A percentile compares a stretch with the other conserved stretches of the same genome.
Conservation (phyloP, 192 early-diverging fungal genomes). For the Coemansia sp. region DNA sequence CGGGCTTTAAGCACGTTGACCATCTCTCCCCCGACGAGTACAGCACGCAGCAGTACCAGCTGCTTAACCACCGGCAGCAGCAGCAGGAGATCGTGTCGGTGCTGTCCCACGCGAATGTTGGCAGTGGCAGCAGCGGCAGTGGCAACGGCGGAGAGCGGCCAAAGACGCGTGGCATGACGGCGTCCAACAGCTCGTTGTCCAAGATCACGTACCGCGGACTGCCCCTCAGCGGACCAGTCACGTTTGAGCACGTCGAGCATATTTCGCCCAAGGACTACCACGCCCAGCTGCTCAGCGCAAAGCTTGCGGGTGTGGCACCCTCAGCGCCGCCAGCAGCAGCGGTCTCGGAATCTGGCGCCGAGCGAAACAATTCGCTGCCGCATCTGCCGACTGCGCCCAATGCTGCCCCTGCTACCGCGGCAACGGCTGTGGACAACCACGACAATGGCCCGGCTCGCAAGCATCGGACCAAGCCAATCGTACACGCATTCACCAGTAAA, state of each 20-base stretch:
- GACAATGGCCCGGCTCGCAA: background rate
- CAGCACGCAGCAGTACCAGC: conserved; percentile 52
- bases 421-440: background rate
- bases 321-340: background rate
- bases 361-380: background rate
- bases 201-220: conserved; percentile 49
- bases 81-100: conserved; percentile 52
- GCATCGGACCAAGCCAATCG: conserved; percentile 7
- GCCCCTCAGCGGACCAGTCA: conserved; percentile 48
- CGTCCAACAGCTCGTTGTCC: background rate
- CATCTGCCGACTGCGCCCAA: conserved; percentile 2
- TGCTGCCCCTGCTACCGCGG: conserved; percentile 1
- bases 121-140: background rate
- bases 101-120: conserved; percentile 23
- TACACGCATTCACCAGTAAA: background rate
- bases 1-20: conserved; percentile 51
- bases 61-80: conserved; percentile 55
- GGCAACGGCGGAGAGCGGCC: conserved; percentile 4
- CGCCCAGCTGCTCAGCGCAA: conserved; percentile 21
- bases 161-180: conserved; percentile 15
- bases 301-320: background rate
- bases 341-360: background rate
- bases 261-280: conserved; percentile 52
- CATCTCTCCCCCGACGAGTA: conserved; percentile 41
- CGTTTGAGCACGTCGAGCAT: conserved; percentile 55